Conservation (phyloP, 78 protist species). For the Corallochytrium limacisporum region DNA sequence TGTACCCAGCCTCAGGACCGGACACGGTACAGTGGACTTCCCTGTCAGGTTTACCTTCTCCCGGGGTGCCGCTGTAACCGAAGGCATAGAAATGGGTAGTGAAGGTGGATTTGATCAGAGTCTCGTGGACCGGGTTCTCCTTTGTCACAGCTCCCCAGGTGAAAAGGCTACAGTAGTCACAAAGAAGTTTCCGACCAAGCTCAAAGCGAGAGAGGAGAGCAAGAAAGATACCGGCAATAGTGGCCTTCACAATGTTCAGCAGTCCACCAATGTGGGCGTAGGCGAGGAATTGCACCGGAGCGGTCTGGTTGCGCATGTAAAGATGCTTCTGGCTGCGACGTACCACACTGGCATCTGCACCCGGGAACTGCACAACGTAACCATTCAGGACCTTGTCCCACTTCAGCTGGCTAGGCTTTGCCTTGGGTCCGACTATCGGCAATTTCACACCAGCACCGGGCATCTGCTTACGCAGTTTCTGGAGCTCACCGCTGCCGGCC, state of each 20-base stretch:
- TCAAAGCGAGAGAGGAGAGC: background rate
- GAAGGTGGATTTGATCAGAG: no score
- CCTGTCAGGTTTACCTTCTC: background rate
- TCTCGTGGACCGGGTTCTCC: no score
- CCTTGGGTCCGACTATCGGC: background rate
- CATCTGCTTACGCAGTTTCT: background rate
- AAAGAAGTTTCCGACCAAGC: background rate
- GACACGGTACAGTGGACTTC: background rate
- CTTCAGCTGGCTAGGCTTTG: background rate
- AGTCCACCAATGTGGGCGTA: background rate
- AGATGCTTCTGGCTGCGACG: background rate
- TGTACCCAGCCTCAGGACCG: background rate
- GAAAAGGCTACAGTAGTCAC: background rate
- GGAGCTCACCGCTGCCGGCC: background rate
- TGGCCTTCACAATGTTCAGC: background rate
- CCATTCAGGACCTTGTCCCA: background rate
- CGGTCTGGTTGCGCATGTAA: background rate
- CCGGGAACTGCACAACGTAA: constrained; percentile 14
- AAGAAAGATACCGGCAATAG: background rate
- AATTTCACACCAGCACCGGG: background rate
- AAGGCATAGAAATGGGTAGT: no score
- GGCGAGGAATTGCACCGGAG: background rate
- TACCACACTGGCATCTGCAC: constrained; percentile 17
- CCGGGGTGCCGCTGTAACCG: no score
- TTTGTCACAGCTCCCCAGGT: no score